Evolutionary conservation across 129 eudicot species (phyloP).

Genomic region (Mikania micrantha): DNA sequence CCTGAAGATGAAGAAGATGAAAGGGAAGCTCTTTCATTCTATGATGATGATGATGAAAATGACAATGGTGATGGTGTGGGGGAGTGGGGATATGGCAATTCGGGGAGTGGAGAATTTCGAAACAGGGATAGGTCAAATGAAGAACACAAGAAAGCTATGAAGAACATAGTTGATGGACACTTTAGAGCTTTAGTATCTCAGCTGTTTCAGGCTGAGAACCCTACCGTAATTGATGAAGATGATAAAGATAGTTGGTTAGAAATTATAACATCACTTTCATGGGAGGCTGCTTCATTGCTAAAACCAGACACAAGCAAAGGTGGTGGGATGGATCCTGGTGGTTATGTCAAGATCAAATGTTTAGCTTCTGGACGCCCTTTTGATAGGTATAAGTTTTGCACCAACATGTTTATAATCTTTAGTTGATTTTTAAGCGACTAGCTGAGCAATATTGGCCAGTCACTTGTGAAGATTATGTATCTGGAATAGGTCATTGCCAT

Average conservation of each 20-base stretch:
- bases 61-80: conserved; percentile 63
- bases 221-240: conserved; percentile 51
- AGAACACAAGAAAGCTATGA: conserved; percentile 87
- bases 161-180: conserved; percentile 90
- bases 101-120: conserved; percentile 76
- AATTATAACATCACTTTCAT: conserved; percentile 76
- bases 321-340: conserved; percentile 99
- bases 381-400: conserved; percentile 56
- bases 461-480: neutral
- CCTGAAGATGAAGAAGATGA: conserved; percentile 99
- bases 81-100: conserved; percentile 80
- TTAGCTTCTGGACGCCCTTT: conserved; percentile 78
- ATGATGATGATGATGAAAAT: conserved; percentile 69
- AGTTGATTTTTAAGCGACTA: neutral
- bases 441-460: neutral
- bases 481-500: neutral
- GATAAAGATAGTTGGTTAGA: conserved; percentile 80
- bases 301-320: conserved; percentile 96
- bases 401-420: neutral
- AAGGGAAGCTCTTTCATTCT: conserved; percentile 58
- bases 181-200: conserved; percentile 94
- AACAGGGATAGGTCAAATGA: conserved; percentile 78
- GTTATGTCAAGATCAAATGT: conserved; percentile 95
- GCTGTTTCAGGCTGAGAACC: conserved; percentile 90
- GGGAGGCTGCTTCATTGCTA: conserved; percentile 95